Evolutionary conservation across 805 yeast genomes (phyloP), one percentile per base, ranked within the genome.

Genomic region (Jamesozyma rosinii): DNA sequence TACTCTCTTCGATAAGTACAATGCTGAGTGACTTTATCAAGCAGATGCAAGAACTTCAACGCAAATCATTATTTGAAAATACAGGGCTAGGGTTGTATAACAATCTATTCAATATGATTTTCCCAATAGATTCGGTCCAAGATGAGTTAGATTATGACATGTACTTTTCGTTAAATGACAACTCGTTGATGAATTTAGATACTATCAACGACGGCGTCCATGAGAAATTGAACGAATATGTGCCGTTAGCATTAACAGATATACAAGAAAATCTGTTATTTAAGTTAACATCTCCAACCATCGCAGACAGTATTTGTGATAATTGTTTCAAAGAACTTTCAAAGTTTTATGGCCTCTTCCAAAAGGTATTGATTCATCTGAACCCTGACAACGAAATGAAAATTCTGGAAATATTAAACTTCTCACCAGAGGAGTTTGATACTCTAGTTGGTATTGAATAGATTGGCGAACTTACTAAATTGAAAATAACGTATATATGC

Each of bases 101-200:
- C 56, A 83, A 81, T 54, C 60, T 83, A 40, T 67, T 81, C 45
- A 79, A 80, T 53, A 78, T 83, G 82, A 79, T 83, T n/a, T 79
- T 76, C 59, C 81, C 83, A 13, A 60, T 81, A 17, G 70, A 65
- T 19, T 66, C 69, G 27, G 66, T 70, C 8, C 61, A 67, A 49
- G 70, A 68, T 41, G 83, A 77, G 41, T 77, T 78, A 22, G 74
- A 82, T 42, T 76, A 75, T 26, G 71, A 76, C 19, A 70, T 82
- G 55, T 84, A 83, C 58, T 67, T 76, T 44, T 82, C 89, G 1
- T 71, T 81, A 15, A 61, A 64, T 2, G 88, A 82, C 49, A 81
- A 81, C 56, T 73, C 68, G 21, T 51, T 64, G 21, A 71, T 70
- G 32, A 62, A 67, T 6, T 62, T 82, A 20, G 55, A 58, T 18